Evolutionary conservation across 176 grass and related monocot genomes (phyloP).

Genomic region (Hsuehochloa calcarea): DNA sequence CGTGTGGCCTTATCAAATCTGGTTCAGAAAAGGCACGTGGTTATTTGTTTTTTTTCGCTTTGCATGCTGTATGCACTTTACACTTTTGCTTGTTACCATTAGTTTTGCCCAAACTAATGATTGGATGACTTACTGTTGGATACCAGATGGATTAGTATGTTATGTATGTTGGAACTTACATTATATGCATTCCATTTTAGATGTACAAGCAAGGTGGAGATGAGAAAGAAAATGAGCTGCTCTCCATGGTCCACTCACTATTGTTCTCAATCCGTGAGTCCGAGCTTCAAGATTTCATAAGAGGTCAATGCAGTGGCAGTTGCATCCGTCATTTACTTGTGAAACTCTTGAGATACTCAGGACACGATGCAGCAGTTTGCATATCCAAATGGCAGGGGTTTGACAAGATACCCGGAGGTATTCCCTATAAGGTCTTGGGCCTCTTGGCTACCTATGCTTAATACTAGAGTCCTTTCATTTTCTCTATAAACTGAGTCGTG

Average conservation of each 20-base stretch:
- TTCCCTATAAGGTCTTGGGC: background rate
- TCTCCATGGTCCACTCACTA: slow-evolving; percentile 64
- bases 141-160: background rate
- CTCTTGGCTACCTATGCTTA: background rate
- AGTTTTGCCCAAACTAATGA: background rate
- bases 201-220: slow-evolving; percentile 64
- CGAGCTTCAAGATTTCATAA: slow-evolving; percentile 49
- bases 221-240: slow-evolving; percentile 58
- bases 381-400: slow-evolving; percentile 74
- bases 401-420: slow-evolving; percentile 91
- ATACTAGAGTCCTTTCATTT: background rate
- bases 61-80: background rate
- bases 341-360: slow-evolving; percentile 70
- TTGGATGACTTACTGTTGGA: background rate
- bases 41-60: background rate
- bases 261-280: slow-evolving; percentile 64
- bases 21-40: background rate
- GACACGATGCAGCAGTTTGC: slow-evolving; percentile 75
- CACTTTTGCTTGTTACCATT: background rate
- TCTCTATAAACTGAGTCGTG: background rate
- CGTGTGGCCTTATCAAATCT: background rate
- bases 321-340: slow-evolving; percentile 73
- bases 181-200: slow-evolving; percentile 32
- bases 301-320: slow-evolving; percentile 60
- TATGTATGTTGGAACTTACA: background rate